These are phyloP conservation scores for Nakaseomyces sp. DNA, from an alignment of 1,139 yeast genomes.

Conservation along the genomic window DNA sequence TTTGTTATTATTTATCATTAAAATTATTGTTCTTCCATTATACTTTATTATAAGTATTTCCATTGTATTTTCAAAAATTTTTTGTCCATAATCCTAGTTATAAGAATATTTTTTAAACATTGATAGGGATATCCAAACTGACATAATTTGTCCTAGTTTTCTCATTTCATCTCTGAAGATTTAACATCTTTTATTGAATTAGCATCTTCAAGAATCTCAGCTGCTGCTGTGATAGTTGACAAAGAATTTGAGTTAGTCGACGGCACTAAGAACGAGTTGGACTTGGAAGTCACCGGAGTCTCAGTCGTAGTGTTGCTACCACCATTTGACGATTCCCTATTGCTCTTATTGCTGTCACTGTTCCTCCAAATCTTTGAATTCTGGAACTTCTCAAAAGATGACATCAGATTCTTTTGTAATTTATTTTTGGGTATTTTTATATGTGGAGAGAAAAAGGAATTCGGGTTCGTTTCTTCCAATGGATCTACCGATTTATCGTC, in stretches of 20 bases:
- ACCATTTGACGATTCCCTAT: background rate
- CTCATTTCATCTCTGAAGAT: background rate
- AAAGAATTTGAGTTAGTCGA: conserved; percentile 7
- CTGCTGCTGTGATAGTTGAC: conserved; percentile 7
- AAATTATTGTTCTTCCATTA: background rate
- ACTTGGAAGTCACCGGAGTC: background rate
- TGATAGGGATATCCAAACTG: background rate
- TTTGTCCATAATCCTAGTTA: no score
- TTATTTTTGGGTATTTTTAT: conserved; percentile 1
- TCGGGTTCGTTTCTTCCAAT: background rate
- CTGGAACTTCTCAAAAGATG: conserved; percentile 4
- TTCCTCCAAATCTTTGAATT: conserved; percentile 3
- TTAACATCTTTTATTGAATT: background rate
- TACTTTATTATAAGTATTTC: background rate
- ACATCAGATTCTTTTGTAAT: conserved; percentile 2
- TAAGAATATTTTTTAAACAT: background rate
- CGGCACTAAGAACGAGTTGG: conserved; percentile 1
- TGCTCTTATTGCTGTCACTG: background rate
- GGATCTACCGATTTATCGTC: conserved; percentile 2
- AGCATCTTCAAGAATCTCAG: conserved; percentile 1
- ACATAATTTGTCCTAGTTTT: background rate
- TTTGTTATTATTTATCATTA: no score
- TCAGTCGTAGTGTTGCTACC: conserved; percentile 2
- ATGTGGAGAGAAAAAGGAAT: conserved; percentile 1
- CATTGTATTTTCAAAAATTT: no score